Evolutionary conservation across 805 yeast species (phyloP), one percentile per base, ranked within the genome.

Genomic region (Geotrichum ghanense): DNA sequence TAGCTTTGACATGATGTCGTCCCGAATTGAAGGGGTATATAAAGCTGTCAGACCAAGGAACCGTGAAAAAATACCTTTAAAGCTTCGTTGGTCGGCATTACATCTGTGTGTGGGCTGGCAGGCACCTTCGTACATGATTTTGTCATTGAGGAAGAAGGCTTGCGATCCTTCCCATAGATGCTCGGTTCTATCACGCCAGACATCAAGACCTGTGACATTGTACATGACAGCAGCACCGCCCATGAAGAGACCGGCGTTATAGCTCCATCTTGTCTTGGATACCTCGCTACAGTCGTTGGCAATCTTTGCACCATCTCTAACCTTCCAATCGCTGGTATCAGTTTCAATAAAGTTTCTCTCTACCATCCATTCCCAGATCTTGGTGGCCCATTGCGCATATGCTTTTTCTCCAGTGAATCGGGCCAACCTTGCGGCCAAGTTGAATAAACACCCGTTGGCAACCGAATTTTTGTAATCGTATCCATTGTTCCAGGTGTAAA

Each of bases 391-490:
- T 6, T 79, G 84, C 12, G 74, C 74, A 56, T 86, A 89, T 0
- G 87, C 69, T 26, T 72, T 73, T 65, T 88, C 87, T 27, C 75
- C 75, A 1, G 94, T 83, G 64, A 78, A 89, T 55, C 95, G 72
- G 2, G 92, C 90, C 53, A 89, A 72, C 52, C 97, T 73, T 0
- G 96, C 92, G n/a, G 85, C 94, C 37, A 89, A 61, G 55, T 86
- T 87, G 75, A 89, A 88, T 46, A 89, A 68, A 44, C 89, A 84
- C 22, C 95, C 97, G 63, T 86, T 89, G 16, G 94, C 74, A 49
- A 89, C 86, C 31, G 95, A 70, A 63, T 90, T 90, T 65, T 90
- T 90, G 66, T 90, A 90, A 63, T 85, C 83, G 62, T 88, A 90
- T 51, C 97, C 98, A 3, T 86, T 73, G 62, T 90, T 90, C 95